Conservation (phyloP, 2,329 filamentous ascomycete species). For the Cryphonectria naterciae region DNA sequence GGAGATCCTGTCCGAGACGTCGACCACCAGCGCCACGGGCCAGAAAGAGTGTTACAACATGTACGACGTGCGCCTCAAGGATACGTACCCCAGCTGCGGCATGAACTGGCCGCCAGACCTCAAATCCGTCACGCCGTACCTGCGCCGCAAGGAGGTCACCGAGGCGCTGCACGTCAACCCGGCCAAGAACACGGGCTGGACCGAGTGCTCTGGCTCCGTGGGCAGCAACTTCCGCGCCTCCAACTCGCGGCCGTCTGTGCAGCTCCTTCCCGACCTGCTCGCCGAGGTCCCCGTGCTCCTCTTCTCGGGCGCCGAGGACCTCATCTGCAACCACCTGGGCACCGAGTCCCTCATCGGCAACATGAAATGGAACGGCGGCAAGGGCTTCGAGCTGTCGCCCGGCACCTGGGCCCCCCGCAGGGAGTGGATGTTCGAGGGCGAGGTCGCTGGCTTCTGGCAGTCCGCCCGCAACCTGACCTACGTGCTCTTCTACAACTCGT, state of each 20-base stretch:
- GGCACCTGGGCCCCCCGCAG: constrained; percentile 90
- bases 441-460: constrained; percentile 90
- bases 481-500: constrained; percentile 91
- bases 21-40: constrained; percentile 52
- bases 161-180: constrained; percentile 79
- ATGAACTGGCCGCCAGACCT: constrained; percentile 99
- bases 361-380: constrained; percentile 88
- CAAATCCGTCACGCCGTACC: constrained; percentile 75
- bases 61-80: constrained; percentile 90
- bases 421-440: constrained; percentile 91
- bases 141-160: constrained; percentile 79
- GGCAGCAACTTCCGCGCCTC: constrained; percentile 69
- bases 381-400: constrained; percentile 85
- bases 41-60: constrained; percentile 79
- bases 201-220: constrained; percentile 84
- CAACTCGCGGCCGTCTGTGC: constrained; percentile 73
- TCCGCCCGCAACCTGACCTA: constrained; percentile 94
- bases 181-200: constrained; percentile 86
- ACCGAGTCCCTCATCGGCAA: constrained; percentile 90
- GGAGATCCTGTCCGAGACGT: constrained; percentile 70
- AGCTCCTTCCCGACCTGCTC: constrained; percentile 77
- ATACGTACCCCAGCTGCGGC: constrained; percentile 81
- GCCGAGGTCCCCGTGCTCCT: constrained; percentile 78
- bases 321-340: constrained; percentile 96
- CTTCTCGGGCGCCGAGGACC: constrained; percentile 90